A percentile compares a stretch with the other conserved stretches of the same genome.
phyloP scores from a whole-genome alignment of 768 basidiomycete species.

The Panellus pusillus region DNA sequence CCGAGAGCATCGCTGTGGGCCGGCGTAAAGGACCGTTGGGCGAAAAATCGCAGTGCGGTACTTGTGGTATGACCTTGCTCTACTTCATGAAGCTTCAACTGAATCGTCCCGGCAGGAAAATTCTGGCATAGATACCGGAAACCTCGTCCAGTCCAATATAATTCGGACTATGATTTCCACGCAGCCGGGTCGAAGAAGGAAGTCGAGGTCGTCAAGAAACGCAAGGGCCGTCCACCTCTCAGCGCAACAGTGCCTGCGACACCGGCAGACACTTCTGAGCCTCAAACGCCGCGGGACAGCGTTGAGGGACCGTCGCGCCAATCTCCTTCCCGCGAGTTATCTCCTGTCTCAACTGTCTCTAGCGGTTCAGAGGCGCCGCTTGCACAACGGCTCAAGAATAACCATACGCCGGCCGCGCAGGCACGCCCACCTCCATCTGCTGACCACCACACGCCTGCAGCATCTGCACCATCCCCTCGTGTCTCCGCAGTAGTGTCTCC shows the following conservation, averaged over 20 bases:
- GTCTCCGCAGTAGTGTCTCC: conserved; percentile 8
- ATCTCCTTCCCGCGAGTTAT: conserved; percentile 48
- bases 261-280: conserved; percentile 43
- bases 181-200: conserved; percentile 50
- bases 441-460: too few relatives aligned
- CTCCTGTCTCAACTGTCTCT: conserved; percentile 72
- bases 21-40: conserved; percentile 88
- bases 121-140: conserved; percentile 87
- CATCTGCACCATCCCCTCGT: background rate
- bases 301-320: conserved; percentile 33
- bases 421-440: conserved; percentile 4
- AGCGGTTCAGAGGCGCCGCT: conserved; percentile 75
- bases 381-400: conserved; percentile 60
- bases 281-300: conserved; percentile 50
- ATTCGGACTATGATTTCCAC: conserved; percentile 72
- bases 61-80: conserved; percentile 69
- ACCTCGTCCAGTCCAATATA: conserved; percentile 80
- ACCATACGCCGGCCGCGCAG: conserved; percentile 34
- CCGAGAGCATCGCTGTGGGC: conserved; percentile 82
- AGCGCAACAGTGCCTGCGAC: conserved; percentile 39
- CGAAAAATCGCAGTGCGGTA: conserved; percentile 86
- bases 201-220: conserved; percentile 51
- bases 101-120: conserved; percentile 56
- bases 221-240: conserved; percentile 45
- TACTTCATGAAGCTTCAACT: conserved; percentile 5